phyloP scores from a whole-genome alignment of 352 stramenopile species.

The Phytophthora pistaciae region DNA sequence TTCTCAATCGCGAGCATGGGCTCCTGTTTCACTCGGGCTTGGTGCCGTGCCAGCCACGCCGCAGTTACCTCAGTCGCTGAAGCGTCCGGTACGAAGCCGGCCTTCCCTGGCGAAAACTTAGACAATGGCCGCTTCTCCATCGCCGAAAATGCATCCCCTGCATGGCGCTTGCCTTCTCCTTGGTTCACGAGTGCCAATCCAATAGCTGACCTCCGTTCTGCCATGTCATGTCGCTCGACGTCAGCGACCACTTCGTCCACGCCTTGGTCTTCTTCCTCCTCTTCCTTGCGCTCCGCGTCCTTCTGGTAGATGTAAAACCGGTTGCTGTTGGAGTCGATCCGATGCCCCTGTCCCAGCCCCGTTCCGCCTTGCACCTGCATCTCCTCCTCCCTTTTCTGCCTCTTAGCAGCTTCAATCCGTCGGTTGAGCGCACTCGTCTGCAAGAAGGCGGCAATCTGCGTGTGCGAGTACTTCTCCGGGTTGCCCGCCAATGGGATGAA shows the following conservation, averaged over 20 bases:
- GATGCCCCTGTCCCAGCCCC: conserved; percentile 51
- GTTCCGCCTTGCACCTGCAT: conserved; percentile 45
- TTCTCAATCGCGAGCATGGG: conserved; percentile 58
- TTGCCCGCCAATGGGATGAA: conserved; percentile 97
- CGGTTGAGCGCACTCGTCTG: conserved; percentile 92
- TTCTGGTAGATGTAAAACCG: conserved; percentile 83
- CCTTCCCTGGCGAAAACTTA: conserved; percentile 12
- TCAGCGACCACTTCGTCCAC: conserved; percentile 46
- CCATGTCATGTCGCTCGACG: conserved; percentile 17
- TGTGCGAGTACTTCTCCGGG: conserved; percentile 95
- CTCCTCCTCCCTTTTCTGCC: conserved; percentile 64
- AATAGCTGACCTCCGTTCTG: conserved; percentile 14
- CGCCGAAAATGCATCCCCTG: conserved; percentile 38
- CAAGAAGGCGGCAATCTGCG: conserved; percentile 97
- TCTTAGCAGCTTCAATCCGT: conserved; percentile 65
- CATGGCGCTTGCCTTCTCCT: conserved; percentile 24
- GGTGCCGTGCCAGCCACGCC: conserved; percentile 49
- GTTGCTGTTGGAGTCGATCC: conserved; percentile 84
- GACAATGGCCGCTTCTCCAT: conserved; percentile 29
- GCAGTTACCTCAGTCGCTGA: conserved; percentile 28
- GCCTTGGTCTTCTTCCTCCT: conserved; percentile 16
- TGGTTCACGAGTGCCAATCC: conserved; percentile 2
- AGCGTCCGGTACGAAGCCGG: conserved; percentile 22
- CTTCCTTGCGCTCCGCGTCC: conserved; percentile 20
- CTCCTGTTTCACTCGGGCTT: conserved; percentile 51